A percentile compares a stretch with the other conserved stretches of the same genome.
Evolutionary conservation across 352 stramenopile species (phyloP).

Genomic region (Pythium monospermum): DNA sequence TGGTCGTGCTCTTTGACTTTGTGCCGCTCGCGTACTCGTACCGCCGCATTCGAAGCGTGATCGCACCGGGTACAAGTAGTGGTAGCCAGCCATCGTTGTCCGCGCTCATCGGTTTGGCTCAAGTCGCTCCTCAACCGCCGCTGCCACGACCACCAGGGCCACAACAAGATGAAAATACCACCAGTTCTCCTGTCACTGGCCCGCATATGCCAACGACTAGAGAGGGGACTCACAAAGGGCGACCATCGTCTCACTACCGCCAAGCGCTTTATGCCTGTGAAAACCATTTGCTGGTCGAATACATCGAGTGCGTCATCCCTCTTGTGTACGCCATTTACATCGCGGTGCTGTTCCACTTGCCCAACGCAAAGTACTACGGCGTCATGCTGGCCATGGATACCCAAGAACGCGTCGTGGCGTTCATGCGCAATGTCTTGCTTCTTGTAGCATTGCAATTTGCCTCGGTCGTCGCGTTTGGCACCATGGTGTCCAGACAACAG

Average conservation of each 20-base stretch:
- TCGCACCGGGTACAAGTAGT: too few relatives aligned
- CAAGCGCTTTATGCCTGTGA: conserved; percentile 12
- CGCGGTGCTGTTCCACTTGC: conserved; percentile 19
- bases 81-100: too few relatives aligned
- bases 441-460: conserved; percentile 16
- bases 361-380: conserved; percentile 29
- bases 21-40: neutral
- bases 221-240: neutral
- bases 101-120: neutral
- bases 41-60: too few relatives aligned
- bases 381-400: neutral
- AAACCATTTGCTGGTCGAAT: conserved; percentile 23
- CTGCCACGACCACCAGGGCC: neutral
- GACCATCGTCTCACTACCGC: neutral
- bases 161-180: neutral
- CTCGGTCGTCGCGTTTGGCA: conserved; percentile 13
- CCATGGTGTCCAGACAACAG: conserved; percentile 6
- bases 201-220: neutral
- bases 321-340: conserved; percentile 20
- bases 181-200: neutral
- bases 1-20: neutral
- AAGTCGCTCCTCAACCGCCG: neutral
- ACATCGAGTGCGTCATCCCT: conserved; percentile 20
- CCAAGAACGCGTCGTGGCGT: neutral
- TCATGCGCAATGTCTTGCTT: conserved; percentile 7